phyloP scores from a whole-genome alignment of 225 moss, liverwort and hornwort species.

The Polytrichum formosum region DNA sequence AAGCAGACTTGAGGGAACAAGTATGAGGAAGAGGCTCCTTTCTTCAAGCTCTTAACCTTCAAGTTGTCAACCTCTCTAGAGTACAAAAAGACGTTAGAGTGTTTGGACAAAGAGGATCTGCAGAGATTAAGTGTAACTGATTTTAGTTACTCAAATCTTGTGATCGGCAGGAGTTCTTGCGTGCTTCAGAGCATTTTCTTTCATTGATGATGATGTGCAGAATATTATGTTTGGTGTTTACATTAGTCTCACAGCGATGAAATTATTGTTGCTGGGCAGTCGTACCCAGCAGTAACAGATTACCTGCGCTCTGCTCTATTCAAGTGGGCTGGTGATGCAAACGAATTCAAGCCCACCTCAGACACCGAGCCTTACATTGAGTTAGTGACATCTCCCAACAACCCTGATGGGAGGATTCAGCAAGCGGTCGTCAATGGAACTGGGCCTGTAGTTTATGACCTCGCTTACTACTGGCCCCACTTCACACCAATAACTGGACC shows the following conservation, averaged over 20 bases:
- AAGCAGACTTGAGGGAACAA: too few species aligned
- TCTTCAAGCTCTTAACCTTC: too few species aligned
- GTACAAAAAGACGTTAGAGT: too few species aligned
- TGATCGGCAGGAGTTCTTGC: too few species aligned
- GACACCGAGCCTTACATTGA: conserved; percentile 70
- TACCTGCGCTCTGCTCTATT: conserved; percentile 72
- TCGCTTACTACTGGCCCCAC: conserved; percentile 99
- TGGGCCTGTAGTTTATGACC: conserved; percentile 75
- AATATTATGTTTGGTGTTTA: too few species aligned
- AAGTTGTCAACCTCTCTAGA: too few species aligned
- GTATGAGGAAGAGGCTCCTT: too few species aligned
- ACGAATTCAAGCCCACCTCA: conserved; percentile 37
- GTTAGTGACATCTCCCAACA: conserved; percentile 87
- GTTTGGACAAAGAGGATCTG: too few species aligned
- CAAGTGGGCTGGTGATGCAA: conserved; percentile 91
- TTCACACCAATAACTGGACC: conserved; percentile 75
- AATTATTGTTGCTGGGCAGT: conserved; percentile 31
- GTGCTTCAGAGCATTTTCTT: too few species aligned
- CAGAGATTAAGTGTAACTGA: too few species aligned
- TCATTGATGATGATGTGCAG: neutral
- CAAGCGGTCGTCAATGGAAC: conserved; percentile 66
- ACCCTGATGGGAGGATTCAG: conserved; percentile 83
- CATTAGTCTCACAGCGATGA: too few species aligned
- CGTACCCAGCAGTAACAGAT: conserved; percentile 77
- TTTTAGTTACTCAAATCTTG: too few species aligned